Evolutionary conservation across 2,329 filamentous ascomycete genomes (phyloP).

Genomic region (Diplodia sapinea): DNA sequence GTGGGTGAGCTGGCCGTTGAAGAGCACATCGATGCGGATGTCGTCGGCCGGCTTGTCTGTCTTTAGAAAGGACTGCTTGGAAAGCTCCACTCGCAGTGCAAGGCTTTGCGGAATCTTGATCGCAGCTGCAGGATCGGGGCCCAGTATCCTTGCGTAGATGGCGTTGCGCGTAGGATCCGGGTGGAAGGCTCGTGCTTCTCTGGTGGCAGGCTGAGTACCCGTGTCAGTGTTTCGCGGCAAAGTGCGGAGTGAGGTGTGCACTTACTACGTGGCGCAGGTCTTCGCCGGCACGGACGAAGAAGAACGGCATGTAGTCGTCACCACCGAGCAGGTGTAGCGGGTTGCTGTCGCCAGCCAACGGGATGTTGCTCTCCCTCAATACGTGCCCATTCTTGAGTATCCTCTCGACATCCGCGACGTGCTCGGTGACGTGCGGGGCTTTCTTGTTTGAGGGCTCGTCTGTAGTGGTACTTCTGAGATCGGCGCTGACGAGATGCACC

Average conservation of each 20-base stretch:
- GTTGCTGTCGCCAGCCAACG: conserved; percentile 38
- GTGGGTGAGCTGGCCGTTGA: conserved; percentile 53
- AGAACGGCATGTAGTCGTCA: conserved; percentile 39
- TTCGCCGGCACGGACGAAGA: conserved; percentile 40
- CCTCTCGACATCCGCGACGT: conserved; percentile 29
- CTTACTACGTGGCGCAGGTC: conserved; percentile 32
- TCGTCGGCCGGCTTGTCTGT: conserved; percentile 37
- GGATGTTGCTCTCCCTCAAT: conserved; percentile 39
- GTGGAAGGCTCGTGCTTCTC: conserved; percentile 11
- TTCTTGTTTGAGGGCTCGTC: conserved; percentile 37
- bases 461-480: conserved; percentile 41
- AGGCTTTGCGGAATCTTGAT: conserved; percentile 38
- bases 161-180: conserved; percentile 8
- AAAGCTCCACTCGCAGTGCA: conserved; percentile 42
- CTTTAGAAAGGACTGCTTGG: conserved; percentile 38
- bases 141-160: conserved; percentile 1
- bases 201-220: not conserved
- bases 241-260: not conserved
- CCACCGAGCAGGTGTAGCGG: conserved; percentile 38
- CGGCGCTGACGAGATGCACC: conserved; percentile 37
- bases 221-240: not conserved
- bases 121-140: not conserved
- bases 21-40: conserved; percentile 56
- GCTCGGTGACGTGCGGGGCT: conserved; percentile 31
- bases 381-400: conserved; percentile 33